phyloP scores from a whole-genome alignment of 371 early-diverging fungal species.

The Circinella minor region DNA sequence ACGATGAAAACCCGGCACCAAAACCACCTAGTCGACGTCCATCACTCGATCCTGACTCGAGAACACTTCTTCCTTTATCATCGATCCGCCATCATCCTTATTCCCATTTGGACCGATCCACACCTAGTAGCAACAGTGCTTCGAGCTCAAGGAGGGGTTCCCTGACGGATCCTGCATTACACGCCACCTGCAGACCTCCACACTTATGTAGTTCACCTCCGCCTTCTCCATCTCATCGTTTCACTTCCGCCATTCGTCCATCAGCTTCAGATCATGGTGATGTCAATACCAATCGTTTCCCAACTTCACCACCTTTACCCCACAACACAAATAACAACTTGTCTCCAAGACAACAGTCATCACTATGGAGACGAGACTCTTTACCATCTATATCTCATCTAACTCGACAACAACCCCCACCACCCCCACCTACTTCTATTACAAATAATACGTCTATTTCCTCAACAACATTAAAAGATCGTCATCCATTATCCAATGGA shows the following conservation, averaged over 20 bases:
- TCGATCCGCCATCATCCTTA: slow-evolving; percentile 35
- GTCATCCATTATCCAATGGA: slow-evolving; percentile 14
- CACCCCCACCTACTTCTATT: not conserved
- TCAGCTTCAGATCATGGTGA: slow-evolving; percentile 31
- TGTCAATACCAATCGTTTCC: slow-evolving; percentile 16
- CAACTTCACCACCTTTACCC: slow-evolving; percentile 18
- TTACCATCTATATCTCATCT: slow-evolving; percentile 44
- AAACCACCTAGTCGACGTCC: slow-evolving; percentile 18
- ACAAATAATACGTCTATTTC: not conserved
- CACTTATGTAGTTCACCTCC: slow-evolving; percentile 33
- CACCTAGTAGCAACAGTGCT: slow-evolving; percentile 16
- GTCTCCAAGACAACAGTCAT: slow-evolving; percentile 1
- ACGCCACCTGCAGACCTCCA: slow-evolving; percentile 25
- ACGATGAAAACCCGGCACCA: not conserved
- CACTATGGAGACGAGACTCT: slow-evolving; percentile 41
- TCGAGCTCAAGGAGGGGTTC: slow-evolving; percentile 39
- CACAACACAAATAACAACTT: not conserved
- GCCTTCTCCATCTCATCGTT: slow-evolving; percentile 29
- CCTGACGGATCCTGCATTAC: slow-evolving; percentile 33
- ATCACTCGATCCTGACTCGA: slow-evolving; percentile 27
- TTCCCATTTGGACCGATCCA: slow-evolving; percentile 29
- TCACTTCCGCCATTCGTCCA: slow-evolving; percentile 17
- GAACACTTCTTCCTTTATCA: slow-evolving; percentile 23
- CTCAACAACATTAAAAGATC: slow-evolving; percentile 8
- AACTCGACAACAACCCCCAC: slow-evolving; percentile 14